A percentile compares a stretch with the other conserved stretches of the same genome.
phyloP scores from a whole-genome alignment of 331 rosid species.

The Pyrus hybrid region DNA sequence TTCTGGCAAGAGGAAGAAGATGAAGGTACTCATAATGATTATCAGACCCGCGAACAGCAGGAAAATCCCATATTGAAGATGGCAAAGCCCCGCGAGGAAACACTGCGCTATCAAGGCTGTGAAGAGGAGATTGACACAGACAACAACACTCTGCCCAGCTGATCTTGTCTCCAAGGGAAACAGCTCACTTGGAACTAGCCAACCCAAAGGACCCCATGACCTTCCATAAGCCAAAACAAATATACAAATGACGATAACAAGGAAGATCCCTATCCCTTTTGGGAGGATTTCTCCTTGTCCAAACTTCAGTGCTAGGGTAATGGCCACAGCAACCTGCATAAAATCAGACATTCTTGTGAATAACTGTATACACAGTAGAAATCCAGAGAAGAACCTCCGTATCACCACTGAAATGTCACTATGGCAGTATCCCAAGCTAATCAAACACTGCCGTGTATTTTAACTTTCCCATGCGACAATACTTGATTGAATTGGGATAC shows the following conservation, averaged over 20 bases:
- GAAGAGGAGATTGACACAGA: slow-evolving; percentile 85
- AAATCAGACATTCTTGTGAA: neutral
- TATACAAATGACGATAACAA: slow-evolving; percentile 58
- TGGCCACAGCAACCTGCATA: slow-evolving; percentile 54
- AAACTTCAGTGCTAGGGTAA: slow-evolving; percentile 58
- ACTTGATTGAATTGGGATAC: neutral
- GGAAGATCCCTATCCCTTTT: slow-evolving; percentile 54
- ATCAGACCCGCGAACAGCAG: slow-evolving; percentile 69
- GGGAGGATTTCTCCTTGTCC: slow-evolving; percentile 73
- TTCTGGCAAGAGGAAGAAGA: slow-evolving; percentile 83
- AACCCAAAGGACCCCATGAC: slow-evolving; percentile 95
- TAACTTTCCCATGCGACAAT: neutral
- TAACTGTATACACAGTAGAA: neutral
- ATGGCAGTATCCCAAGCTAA: neutral
- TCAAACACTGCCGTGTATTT: neutral
- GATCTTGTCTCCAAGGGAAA: slow-evolving; percentile 95
- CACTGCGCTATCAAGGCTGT: slow-evolving; percentile 89
- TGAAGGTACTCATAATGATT: slow-evolving; percentile 63
- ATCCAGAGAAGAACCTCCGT: neutral
- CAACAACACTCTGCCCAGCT: slow-evolving; percentile 88
- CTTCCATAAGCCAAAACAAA: slow-evolving; percentile 95
- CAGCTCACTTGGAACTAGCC: slow-evolving; percentile 95
- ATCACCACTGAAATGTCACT: neutral
- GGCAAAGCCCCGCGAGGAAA: slow-evolving; percentile 73
- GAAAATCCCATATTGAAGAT: slow-evolving; percentile 82